A percentile compares a stretch with the other conserved stretches of the same genome.
Conservation (phyloP, 75 land plant genomes). For the Larix kaempferi region DNA sequence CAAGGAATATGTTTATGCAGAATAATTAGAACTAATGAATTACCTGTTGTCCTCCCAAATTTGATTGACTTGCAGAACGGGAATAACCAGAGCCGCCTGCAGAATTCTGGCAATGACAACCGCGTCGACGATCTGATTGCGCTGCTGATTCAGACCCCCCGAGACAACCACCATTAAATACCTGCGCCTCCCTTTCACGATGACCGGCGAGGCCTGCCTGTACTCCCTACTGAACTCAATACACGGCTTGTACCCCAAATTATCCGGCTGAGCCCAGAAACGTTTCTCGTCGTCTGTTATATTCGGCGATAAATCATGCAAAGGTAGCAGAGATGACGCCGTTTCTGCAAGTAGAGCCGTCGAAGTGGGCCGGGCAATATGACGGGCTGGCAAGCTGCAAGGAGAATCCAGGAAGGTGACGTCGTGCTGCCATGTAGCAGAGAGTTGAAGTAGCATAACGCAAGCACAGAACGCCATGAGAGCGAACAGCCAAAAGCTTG, state of each 20-base stretch:
- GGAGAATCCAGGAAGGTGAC: background rate
- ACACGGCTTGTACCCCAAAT: constrained; percentile 65
- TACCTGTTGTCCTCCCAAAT: constrained; percentile 72
- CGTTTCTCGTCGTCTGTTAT: constrained; percentile 35
- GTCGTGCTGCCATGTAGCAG: background rate
- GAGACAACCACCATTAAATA: constrained; percentile 82
- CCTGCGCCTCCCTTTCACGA: constrained; percentile 35
- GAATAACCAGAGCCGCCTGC: constrained; percentile 80
- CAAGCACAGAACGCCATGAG: background rate
- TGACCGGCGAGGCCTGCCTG: constrained; percentile 10
- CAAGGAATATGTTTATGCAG: no score
- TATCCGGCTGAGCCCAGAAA: constrained; percentile 87
- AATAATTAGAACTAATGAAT: no score
- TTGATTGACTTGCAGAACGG: constrained; percentile 76
- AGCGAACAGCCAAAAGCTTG: background rate
- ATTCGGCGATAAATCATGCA: constrained; percentile 1
- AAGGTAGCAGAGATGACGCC: background rate
- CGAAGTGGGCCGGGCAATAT: no score
- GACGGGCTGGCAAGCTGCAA: background rate
- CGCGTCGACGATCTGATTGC: constrained; percentile 89
- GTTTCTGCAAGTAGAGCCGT: background rate
- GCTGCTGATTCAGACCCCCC: constrained; percentile 90
- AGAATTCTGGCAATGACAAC: constrained; percentile 91
- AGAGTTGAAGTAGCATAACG: background rate
- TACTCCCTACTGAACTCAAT: constrained; percentile 52